Percentiles rank a stretch among this genome's conserved stretches.
Conservation (phyloP, 495 filamentous ascomycete genomes). For the Tetracladium marchalianum region DNA sequence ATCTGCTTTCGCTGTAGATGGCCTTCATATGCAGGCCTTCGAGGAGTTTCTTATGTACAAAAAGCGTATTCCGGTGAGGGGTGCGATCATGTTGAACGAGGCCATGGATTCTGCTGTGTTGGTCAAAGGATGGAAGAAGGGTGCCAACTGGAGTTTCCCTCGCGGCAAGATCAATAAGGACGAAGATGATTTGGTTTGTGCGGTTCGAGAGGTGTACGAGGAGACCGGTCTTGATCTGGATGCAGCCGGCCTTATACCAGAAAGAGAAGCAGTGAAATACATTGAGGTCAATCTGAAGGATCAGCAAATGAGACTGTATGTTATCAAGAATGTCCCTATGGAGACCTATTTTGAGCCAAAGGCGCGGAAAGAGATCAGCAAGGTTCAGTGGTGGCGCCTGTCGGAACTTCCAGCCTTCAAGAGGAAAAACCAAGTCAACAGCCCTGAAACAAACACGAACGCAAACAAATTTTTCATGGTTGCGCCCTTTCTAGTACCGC, state of each 20-base stretch:
- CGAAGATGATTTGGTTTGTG: slow-evolving; percentile 85
- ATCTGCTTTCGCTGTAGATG: slow-evolving; percentile 57
- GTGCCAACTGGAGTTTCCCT: slow-evolving; percentile 92
- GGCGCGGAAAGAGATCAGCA: slow-evolving; percentile 94
- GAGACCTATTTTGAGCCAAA: slow-evolving; percentile 80
- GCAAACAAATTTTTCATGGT: slow-evolving; percentile 97
- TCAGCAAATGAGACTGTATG: slow-evolving; percentile 84
- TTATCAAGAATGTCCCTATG: slow-evolving; percentile 77
- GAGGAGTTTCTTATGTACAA: slow-evolving; percentile 90
- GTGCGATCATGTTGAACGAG: slow-evolving; percentile 84
- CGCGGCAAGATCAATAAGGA: slow-evolving; percentile 96
- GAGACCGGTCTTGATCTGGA: slow-evolving; percentile 86
- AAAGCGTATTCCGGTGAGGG: slow-evolving; percentile 83
- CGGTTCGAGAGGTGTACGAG: slow-evolving; percentile 87
- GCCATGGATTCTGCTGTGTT: slow-evolving; percentile 84
- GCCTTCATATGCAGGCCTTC: slow-evolving; percentile 71
- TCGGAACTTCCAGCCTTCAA: slow-evolving; percentile 79
- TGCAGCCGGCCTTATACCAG: slow-evolving; percentile 60
- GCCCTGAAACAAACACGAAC: slow-evolving; percentile 41
- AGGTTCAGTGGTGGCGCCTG: slow-evolving; percentile 85
- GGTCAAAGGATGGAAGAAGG: slow-evolving; percentile 97
- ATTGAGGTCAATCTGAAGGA: slow-evolving; percentile 84
- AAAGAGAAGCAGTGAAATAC: slow-evolving; percentile 56
- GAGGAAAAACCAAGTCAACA: slow-evolving; percentile 44
- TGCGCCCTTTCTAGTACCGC: slow-evolving; percentile 72